Percentiles rank a stretch among this genome's conserved stretches.
phyloP scores from a whole-genome alignment of 2,329 filamentous ascomycete genomes.

The Aureobasidium sp. region DNA sequence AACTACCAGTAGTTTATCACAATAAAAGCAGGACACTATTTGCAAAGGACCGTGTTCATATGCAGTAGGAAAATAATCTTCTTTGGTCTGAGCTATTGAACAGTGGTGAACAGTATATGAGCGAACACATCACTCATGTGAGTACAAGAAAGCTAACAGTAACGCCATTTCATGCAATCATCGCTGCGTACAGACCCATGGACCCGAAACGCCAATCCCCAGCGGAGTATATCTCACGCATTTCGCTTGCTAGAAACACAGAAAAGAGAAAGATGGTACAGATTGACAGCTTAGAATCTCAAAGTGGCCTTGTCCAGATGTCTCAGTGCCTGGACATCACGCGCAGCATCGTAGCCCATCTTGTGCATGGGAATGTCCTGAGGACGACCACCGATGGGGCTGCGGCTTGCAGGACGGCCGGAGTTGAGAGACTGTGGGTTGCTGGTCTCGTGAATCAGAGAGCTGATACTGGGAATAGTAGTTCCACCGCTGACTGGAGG shows the following conservation, averaged over 20 bases:
- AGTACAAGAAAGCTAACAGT: not conserved
- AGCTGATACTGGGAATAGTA: slow-evolving; percentile 46
- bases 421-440: not conserved
- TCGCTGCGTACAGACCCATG: not conserved
- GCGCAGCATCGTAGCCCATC: slow-evolving; percentile 28
- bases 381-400: slow-evolving; percentile 20
- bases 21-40: no score
- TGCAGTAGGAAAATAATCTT: no score
- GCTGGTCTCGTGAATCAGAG: slow-evolving; percentile 27
- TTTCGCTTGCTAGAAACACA: not conserved
- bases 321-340: slow-evolving; percentile 27
- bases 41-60: no score
- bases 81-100: not conserved
- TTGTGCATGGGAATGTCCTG: slow-evolving; percentile 30
- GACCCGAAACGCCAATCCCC: not conserved
- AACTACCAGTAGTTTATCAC: no score
- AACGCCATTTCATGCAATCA: not conserved
- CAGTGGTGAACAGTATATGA: not conserved
- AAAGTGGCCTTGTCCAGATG: slow-evolving; percentile 30
- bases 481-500: slow-evolving; percentile 21
- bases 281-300: slow-evolving; percentile 12
- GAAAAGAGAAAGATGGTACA: not conserved
- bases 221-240: not conserved
- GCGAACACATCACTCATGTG: not conserved
- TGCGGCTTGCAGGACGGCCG: slow-evolving; percentile 21